A percentile compares a stretch with the other conserved stretches of the same genome.
phyloP scores from a whole-genome alignment of 306 rosid genomes.

The Canavalia ensiformis region DNA sequence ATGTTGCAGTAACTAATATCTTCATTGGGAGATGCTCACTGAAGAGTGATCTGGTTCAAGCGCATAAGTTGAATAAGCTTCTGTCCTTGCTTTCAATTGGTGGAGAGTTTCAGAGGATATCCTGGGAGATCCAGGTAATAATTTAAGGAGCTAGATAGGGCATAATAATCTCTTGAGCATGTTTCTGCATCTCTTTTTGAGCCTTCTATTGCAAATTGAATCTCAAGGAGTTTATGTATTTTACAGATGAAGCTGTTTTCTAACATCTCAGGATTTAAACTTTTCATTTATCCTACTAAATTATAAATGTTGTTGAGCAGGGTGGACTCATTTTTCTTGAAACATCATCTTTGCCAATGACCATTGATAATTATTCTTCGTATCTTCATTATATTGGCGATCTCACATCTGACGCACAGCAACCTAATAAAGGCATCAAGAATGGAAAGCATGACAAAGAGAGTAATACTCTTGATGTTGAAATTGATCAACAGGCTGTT shows the following conservation, averaged over 20 bases:
- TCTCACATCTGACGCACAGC: slow-evolving; percentile 55
- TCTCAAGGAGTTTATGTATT: slow-evolving; percentile 32
- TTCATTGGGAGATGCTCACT: slow-evolving; percentile 70
- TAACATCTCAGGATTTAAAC: slow-evolving; percentile 39
- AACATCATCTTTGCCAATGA: slow-evolving; percentile 66
- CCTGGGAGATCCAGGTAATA: slow-evolving; percentile 83
- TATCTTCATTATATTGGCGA: slow-evolving; percentile 58
- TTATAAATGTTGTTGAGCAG: slow-evolving; percentile 64
- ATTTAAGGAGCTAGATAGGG: slow-evolving; percentile 45
- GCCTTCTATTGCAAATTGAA: slow-evolving; percentile 34
- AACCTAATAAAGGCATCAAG: slow-evolving; percentile 49
- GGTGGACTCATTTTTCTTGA: slow-evolving; percentile 83
- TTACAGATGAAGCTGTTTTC: slow-evolving; percentile 33
- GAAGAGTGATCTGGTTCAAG: slow-evolving; percentile 66
- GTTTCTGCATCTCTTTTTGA: slow-evolving; percentile 44
- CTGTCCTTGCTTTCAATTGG: slow-evolving; percentile 66
- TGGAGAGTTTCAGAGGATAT: slow-evolving; percentile 65
- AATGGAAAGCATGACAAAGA: slow-evolving; percentile 50
- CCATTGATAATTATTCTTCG: slow-evolving; percentile 55
- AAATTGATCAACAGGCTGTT: slow-evolving; percentile 51
- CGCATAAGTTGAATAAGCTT: slow-evolving; percentile 65
- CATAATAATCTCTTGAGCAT: slow-evolving; percentile 35
- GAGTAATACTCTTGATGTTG: slow-evolving; percentile 49
- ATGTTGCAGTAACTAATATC: slow-evolving; percentile 59
- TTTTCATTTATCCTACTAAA: slow-evolving; percentile 44